Base-by-base conservation (phyloP, 148 eudicot genomes). In the Heliamphora exappendiculata region DNA sequence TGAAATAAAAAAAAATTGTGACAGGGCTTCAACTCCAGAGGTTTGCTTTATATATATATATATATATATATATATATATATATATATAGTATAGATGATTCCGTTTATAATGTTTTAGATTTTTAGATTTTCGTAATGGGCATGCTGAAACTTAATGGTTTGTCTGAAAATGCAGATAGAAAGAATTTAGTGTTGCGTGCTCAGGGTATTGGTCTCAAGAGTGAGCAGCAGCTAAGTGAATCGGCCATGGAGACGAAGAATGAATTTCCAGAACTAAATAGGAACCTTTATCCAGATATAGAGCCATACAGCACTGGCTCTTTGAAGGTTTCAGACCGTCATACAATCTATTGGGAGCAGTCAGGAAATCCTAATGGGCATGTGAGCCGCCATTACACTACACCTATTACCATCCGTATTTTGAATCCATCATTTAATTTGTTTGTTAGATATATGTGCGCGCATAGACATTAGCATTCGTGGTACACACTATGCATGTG, bases 331-430 rank as follows among this genome's bases (percentile, higher is more conserved):
- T 95, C 99, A 19, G 91, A 92, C 74, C 74, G 91, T 82, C 99
- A 95, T 73, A 68, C 88, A 28, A 67, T 95, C 57, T 92, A 92
- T 65, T 95, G 97, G 93, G 99, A 95, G 89, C 94, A 95, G 78
- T 95, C 97, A 11, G 96, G 99, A 36, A 95, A 92, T 75, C 97
- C 99, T 11, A 72, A 82, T 84, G 99, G 99, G 53, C 86, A 89
- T 86, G 99, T 95, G 87, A 89, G 99, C 78, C 28, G 16, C 67
- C 67, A 22, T 57, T 28, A 17, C 45, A 20, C 60, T 49, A 19
- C 63, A 28, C 5, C 11, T 54, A 9, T 44, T 0, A 29, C 39
- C 4, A 14, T 67, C 26, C 45, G n/a, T 19, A 5, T 9, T 7
- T 65, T 47, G 16, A 1, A 16, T 0, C 17, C 22, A n/a, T 1